Conservation (phyloP, 768 basidiomycete genomes). For the Cyathus striatus region DNA sequence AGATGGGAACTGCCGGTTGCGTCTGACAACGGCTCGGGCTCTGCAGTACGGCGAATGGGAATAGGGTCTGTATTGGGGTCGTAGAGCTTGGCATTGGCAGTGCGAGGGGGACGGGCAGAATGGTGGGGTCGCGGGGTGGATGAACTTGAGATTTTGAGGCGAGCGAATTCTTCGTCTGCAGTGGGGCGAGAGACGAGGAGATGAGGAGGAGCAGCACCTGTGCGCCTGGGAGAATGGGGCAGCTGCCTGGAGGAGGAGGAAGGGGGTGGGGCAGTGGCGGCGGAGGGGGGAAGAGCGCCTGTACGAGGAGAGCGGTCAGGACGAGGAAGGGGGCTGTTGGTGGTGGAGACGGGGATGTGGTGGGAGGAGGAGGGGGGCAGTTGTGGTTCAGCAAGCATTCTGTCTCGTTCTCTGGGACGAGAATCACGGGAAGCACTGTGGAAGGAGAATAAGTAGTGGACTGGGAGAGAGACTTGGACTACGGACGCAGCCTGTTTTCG, state of each 20-base stretch:
- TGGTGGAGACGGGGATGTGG: conserved; percentile 5
- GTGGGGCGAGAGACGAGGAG: too few species aligned
- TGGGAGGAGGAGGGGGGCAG: conserved; percentile 7
- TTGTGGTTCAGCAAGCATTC: too few species aligned
- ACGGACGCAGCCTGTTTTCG: conserved; percentile 17
- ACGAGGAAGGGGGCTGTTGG: conserved; percentile 19
- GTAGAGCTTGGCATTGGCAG: conserved; percentile 56
- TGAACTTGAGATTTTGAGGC: too few species aligned
- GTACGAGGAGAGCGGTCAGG: conserved; percentile 22
- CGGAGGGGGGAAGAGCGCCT: conserved; percentile 13
- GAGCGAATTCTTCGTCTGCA: too few species aligned
- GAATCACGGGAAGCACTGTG: too few species aligned
- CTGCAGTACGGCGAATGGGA: conserved; percentile 53
- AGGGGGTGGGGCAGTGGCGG: conserved; percentile 17
- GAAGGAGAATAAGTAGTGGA: conserved; percentile 6
- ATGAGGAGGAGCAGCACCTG: too few species aligned
- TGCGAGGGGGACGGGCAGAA: too few species aligned
- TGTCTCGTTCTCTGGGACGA: too few species aligned
- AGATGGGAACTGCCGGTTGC: conserved; percentile 47
- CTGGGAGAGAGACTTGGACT: conserved; percentile 15
- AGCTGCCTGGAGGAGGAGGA: conserved; percentile 28
- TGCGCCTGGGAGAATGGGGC: conserved; percentile 23
- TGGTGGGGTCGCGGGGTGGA: too few species aligned
- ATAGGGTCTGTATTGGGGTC: conserved; percentile 71
- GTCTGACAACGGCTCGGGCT: conserved; percentile 65